Evolutionary conservation across 345 rosid species (phyloP).

Genomic region (Syzygium aqueum): DNA sequence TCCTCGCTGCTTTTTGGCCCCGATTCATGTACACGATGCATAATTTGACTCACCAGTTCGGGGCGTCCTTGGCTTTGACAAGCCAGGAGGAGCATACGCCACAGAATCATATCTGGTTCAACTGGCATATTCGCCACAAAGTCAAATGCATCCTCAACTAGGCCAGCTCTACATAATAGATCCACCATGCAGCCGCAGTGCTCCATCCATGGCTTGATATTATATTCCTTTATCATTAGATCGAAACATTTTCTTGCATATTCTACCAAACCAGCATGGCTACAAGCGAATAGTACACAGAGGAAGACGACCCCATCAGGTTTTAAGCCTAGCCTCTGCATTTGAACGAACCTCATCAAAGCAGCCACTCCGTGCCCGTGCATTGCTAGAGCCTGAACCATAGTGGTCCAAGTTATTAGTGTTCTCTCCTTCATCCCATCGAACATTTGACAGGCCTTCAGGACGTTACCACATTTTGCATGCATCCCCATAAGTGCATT

Average conservation of each 20-base stretch:
- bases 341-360: constrained; percentile 22
- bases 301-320: constrained; percentile 33
- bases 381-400: constrained; percentile 30
- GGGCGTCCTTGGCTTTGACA: constrained; percentile 16
- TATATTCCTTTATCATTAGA: constrained; percentile 17
- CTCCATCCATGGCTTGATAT: constrained; percentile 24
- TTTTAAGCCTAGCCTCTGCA: constrained; percentile 17
- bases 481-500: constrained; percentile 41
- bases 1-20: constrained; percentile 25
- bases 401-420: constrained; percentile 32
- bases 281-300: constrained; percentile 25
- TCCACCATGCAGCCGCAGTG: constrained; percentile 50
- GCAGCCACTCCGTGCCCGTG: constrained; percentile 30
- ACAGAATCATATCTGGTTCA: constrained; percentile 22
- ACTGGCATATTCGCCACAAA: constrained; percentile 26
- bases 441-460: constrained; percentile 21
- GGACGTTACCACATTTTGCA: constrained; percentile 36
- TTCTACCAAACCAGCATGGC: constrained; percentile 30
- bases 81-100: constrained; percentile 28
- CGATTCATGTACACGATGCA: constrained; percentile 6
- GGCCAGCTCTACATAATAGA: constrained; percentile 37
- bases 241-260: constrained; percentile 25
- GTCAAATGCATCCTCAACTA: constrained; percentile 20
- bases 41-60: constrained; percentile 10
- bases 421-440: constrained; percentile 24